Percentiles rank a stretch among this genome's conserved stretches.
Conservation (phyloP, 116 monocot species). For the Phalaenopsis hybrid region DNA sequence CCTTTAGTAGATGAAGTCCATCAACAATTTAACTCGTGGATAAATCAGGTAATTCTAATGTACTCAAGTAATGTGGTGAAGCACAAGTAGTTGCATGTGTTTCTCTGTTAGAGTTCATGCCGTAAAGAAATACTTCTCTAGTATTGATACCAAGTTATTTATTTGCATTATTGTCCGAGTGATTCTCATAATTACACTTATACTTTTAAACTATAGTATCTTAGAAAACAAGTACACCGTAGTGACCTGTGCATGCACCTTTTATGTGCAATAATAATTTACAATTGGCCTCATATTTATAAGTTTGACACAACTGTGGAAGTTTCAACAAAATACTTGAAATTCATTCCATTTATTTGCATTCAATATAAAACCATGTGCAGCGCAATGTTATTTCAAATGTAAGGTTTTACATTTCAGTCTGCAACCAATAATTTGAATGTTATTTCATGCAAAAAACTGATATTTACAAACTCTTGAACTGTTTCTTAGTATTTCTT, state of each 20-base stretch:
- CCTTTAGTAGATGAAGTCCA: slow-evolving; percentile 71
- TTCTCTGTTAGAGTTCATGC: neutral
- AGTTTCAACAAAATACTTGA: neutral
- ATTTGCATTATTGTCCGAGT: neutral
- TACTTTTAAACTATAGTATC: neutral
- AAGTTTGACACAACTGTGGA: neutral
- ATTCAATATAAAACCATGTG: neutral
- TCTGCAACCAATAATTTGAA: too few species aligned
- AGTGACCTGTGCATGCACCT: too few species aligned
- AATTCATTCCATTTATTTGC: neutral
- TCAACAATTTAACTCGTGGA: slow-evolving; percentile 76
- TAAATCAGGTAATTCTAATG: slow-evolving; percentile 60
- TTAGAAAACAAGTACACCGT: neutral
- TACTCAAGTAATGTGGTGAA: neutral
- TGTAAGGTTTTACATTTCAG: neutral
- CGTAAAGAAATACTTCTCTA: neutral
- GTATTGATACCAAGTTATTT: neutral
- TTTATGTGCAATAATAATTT: neutral
- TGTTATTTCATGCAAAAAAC: too few species aligned
- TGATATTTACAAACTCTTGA: too few species aligned
- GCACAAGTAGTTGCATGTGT: neutral
- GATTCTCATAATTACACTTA: neutral
- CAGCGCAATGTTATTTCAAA: neutral
- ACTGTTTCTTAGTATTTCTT: too few species aligned
- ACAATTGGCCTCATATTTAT: neutral